These are phyloP conservation scores for Sporobolomyces roseus DNA, from an alignment of 768 basidiomycete genomes.

Conservation along the genomic window DNA sequence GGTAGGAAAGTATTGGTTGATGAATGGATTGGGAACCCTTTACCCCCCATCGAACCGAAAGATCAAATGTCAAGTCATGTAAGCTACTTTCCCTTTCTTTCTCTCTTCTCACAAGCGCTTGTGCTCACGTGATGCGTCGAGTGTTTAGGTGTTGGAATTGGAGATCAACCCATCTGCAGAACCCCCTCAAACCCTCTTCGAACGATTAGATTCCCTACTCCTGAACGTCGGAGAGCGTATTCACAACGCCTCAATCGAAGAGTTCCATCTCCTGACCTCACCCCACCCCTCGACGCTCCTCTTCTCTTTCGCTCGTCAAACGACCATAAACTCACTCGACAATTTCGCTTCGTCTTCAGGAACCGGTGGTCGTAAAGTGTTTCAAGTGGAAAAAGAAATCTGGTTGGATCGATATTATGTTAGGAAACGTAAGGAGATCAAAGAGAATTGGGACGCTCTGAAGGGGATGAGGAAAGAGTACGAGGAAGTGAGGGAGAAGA, in stretches of 20 bases:
- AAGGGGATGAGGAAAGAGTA: not conserved
- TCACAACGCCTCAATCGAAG: not conserved
- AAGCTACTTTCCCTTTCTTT: not conserved
- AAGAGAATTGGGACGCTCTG: not conserved
- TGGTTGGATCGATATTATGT: conserved; percentile 34
- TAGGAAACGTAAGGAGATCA: not conserved
- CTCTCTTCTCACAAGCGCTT: no score
- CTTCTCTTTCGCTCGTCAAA: not conserved
- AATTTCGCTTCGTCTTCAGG: not conserved
- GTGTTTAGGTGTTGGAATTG: no score
- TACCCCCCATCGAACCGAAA: no score
- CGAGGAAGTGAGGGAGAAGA: not conserved
- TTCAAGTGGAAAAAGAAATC: not conserved
- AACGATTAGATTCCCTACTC: conserved; percentile 9
- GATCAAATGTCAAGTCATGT: no score
- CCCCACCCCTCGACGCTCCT: not conserved
- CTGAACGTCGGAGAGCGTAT: not conserved
- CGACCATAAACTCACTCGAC: not conserved
- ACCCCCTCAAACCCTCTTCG: conserved; percentile 2
- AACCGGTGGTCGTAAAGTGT: not conserved
- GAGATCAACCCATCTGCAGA: not conserved
- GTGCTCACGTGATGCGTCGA: no score
- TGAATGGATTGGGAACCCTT: no score
- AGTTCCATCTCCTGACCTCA: not conserved
- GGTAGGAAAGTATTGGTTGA: no score